Conservation (phyloP, 208 protist genomes). For the Leishmania martiniquensis region DNA sequence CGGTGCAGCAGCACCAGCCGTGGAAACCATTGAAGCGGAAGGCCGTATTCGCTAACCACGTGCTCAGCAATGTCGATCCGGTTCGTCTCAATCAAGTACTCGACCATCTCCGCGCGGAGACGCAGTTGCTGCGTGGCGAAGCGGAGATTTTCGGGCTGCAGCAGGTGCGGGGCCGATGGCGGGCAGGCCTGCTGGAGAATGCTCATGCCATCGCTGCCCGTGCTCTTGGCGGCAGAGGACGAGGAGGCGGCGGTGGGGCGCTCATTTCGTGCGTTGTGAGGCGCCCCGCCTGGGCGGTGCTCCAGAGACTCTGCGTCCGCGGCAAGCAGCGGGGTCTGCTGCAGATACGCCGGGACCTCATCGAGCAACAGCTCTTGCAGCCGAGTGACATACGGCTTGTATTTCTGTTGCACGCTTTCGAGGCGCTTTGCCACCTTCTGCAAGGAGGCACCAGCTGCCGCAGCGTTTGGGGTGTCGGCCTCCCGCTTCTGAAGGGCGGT, state of each 20-base stretch:
- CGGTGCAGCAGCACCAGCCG: constrained; percentile 36
- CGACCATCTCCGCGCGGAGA: constrained; percentile 77
- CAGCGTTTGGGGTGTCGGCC: constrained; percentile 48
- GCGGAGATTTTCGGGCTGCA: constrained; percentile 53
- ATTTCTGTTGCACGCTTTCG: constrained; percentile 53
- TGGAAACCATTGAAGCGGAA: constrained; percentile 81
- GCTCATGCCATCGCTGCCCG: constrained; percentile 18
- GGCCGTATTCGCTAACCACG: constrained; percentile 59
- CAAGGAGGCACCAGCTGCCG: constrained; percentile 68
- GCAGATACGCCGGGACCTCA: constrained; percentile 55
- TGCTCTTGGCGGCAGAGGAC: constrained; percentile 5
- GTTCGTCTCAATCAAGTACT: constrained; percentile 81
- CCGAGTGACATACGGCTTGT: constrained; percentile 41
- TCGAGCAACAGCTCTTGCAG: constrained; percentile 36
- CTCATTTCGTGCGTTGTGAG: not conserved
- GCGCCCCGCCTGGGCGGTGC: not conserved
- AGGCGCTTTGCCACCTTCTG: constrained; percentile 71
- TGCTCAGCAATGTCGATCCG: constrained; percentile 56
- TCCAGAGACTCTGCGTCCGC: constrained; percentile 5
- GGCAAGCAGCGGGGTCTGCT: constrained; percentile 47
- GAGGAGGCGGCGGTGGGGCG: not conserved
- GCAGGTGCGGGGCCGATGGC: constrained; percentile 45
- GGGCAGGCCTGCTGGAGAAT: constrained; percentile 64
- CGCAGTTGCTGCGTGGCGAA: constrained; percentile 47
- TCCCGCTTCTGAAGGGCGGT: constrained; percentile 69